Evolutionary conservation across 805 yeast genomes (phyloP).

Genomic region (Kuraishia capsulata): DNA sequence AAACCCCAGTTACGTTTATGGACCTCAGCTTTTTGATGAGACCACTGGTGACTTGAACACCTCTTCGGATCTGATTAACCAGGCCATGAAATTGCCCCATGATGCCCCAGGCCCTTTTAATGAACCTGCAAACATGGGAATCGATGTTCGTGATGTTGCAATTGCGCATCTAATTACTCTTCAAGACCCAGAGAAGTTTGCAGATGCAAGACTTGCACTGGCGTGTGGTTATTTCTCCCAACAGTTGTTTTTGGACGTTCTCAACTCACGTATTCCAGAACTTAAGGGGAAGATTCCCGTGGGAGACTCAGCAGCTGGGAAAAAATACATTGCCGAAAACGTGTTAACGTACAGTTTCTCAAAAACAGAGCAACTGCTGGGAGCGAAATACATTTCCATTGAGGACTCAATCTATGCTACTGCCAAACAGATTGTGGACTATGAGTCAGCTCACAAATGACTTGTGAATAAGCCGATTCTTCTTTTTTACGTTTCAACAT

Average conservation of each 20-base stretch:
- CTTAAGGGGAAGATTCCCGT: constrained; percentile 26
- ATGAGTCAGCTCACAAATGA: too few relatives aligned
- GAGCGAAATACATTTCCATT: constrained; percentile 2
- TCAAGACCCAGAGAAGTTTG: constrained; percentile 22
- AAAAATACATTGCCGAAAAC: constrained; percentile 4
- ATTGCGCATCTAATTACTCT: constrained; percentile 35
- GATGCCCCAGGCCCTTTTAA: constrained; percentile 8
- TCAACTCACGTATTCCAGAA: constrained; percentile 29
- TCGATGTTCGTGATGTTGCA: constrained; percentile 43
- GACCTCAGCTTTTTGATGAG: constrained; percentile 31
- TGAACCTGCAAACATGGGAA: constrained; percentile 6
- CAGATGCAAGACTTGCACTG: constrained; percentile 23
- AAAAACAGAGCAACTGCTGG: constrained; percentile 4
- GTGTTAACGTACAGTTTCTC: not conserved
- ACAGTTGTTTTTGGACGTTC: constrained; percentile 18
- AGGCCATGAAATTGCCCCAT: constrained; percentile 20
- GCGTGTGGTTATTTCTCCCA: constrained; percentile 13
- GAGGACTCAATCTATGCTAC: constrained; percentile 6
- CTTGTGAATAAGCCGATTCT: too few relatives aligned
- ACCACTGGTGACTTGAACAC: constrained; percentile 18
- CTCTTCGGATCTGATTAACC: constrained; percentile 27
- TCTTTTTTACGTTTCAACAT: too few relatives aligned
- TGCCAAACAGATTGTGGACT: constrained; percentile 4
- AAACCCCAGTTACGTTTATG: constrained; percentile 31
- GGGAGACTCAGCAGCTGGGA: constrained; percentile 24